These are phyloP conservation scores for Fusarium napiforme DNA, from an alignment of 2,329 filamentous ascomycete species.

Conservation along the genomic window DNA sequence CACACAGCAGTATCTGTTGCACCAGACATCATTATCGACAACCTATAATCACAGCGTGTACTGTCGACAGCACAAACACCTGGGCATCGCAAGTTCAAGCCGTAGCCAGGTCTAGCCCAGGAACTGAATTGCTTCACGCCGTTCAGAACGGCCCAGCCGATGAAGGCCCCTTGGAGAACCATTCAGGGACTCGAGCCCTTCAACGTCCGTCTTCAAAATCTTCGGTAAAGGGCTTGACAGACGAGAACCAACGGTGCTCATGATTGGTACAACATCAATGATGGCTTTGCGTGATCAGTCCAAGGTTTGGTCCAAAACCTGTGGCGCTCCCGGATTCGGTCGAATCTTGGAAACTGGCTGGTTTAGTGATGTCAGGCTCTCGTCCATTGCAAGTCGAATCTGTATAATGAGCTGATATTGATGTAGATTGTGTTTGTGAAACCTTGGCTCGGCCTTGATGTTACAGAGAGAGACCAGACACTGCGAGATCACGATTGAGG, in stretches of 20 bases:
- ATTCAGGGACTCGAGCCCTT: constrained; percentile 39
- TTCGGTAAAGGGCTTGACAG: constrained; percentile 1
- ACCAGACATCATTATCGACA: neutral
- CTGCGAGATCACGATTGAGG: neutral
- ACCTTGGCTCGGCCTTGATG: neutral
- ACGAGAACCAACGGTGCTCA: neutral
- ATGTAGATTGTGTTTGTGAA: neutral
- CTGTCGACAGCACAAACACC: neutral
- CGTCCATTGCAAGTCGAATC: neutral
- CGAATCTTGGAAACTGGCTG: neutral
- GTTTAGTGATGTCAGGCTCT: constrained; percentile 17
- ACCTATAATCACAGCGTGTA: neutral
- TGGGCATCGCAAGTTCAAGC: constrained; percentile 43
- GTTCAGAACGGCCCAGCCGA: constrained; percentile 33
- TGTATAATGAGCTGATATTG: neutral
- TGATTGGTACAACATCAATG: constrained; percentile 8
- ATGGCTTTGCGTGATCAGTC: constrained; percentile 8
- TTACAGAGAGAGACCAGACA: neutral
- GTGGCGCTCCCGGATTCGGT: constrained; percentile 31
- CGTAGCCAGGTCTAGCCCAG: constrained; percentile 48
- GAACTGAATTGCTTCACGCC: constrained; percentile 9
- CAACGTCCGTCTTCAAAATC: constrained; percentile 52
- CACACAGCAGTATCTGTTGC: neutral
- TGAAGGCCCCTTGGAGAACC: constrained; percentile 50
- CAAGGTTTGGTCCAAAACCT: constrained; percentile 13